Conservation (phyloP, 2,329 filamentous ascomycete genomes). For the Pyrenophora tritici-repentis region DNA sequence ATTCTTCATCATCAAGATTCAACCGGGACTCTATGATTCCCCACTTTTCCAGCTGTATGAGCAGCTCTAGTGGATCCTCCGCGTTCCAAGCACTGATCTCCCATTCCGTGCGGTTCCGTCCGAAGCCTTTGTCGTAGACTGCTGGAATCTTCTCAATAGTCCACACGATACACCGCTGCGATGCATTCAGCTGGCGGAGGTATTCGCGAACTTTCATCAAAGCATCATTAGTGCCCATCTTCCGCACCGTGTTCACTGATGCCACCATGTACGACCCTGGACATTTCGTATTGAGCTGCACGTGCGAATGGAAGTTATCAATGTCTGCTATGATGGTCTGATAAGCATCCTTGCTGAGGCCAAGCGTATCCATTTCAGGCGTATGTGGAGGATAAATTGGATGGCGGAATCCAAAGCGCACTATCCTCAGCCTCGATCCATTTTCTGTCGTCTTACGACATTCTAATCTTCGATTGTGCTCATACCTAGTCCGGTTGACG, state of each 20-base stretch:
- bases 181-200: slow-evolving; percentile 25
- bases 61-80: slow-evolving; percentile 29
- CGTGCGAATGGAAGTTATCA: slow-evolving; percentile 17
- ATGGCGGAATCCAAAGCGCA: slow-evolving; percentile 29
- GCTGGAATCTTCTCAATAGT: slow-evolving; percentile 32
- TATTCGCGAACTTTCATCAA: slow-evolving; percentile 28
- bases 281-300: slow-evolving; percentile 1
- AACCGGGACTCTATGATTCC: slow-evolving; percentile 29
- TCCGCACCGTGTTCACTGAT: slow-evolving; percentile 19
- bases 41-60: slow-evolving; percentile 31
- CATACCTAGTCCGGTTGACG: slow-evolving; percentile 28
- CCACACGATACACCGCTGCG: slow-evolving; percentile 27
- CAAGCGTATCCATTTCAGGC: slow-evolving; percentile 30
- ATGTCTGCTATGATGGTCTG: slow-evolving; percentile 21
- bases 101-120: slow-evolving; percentile 26
- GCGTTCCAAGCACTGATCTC: slow-evolving; percentile 34
- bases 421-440: slow-evolving; percentile 26
- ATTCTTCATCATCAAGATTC: slow-evolving; percentile 27
- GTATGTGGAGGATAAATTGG: slow-evolving; percentile 32
- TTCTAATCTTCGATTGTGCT: slow-evolving; percentile 33
- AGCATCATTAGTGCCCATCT: slow-evolving; percentile 19
- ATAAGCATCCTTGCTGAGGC: slow-evolving; percentile 23
- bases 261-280: slow-evolving; percentile 10
- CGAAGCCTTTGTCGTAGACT: slow-evolving; percentile 25
- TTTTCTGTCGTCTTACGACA: slow-evolving; percentile 29